Percentiles rank a stretch among this genome's conserved stretches.
Conservation (phyloP, 2,329 filamentous ascomycete species). For the Ascochyta viciae-villosae region DNA sequence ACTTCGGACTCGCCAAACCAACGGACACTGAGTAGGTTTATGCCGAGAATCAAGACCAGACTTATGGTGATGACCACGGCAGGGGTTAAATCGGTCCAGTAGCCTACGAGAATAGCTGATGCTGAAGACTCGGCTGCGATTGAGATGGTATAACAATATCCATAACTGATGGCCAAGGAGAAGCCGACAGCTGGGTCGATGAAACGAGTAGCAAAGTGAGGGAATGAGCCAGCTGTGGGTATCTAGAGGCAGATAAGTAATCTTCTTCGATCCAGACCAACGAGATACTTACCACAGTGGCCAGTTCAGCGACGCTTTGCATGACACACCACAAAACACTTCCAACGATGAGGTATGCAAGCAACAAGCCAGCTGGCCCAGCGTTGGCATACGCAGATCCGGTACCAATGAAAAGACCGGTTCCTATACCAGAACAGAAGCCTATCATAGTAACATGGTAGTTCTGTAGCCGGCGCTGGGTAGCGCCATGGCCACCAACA, state of each 20-base stretch:
- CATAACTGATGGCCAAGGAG: slow-evolving; percentile 53
- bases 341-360: slow-evolving; percentile 64
- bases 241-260: slow-evolving; percentile 16
- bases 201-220: slow-evolving; percentile 68
- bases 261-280: not conserved
- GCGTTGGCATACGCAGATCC: slow-evolving; percentile 28
- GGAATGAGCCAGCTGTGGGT: slow-evolving; percentile 61
- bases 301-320: slow-evolving; percentile 69
- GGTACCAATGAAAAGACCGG: slow-evolving; percentile 30
- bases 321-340: slow-evolving; percentile 64
- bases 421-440: slow-evolving; percentile 29
- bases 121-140: slow-evolving; percentile 58
- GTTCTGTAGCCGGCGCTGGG: slow-evolving; percentile 24
- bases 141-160: slow-evolving; percentile 56
- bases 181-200: slow-evolving; percentile 69
- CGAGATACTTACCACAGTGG: slow-evolving; percentile 34
- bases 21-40: slow-evolving; percentile 59
- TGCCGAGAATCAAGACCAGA: slow-evolving; percentile 57
- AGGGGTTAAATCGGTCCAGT: slow-evolving; percentile 61
- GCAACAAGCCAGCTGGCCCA: slow-evolving; percentile 60
- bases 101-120: slow-evolving; percentile 48
- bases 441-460: slow-evolving; percentile 34
- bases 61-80: slow-evolving; percentile 62
- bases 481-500: slow-evolving; percentile 28
- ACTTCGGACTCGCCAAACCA: slow-evolving; percentile 59